phyloP scores from a whole-genome alignment of 2,329 filamentous ascomycete species.

The Helicocarpus griseus region DNA sequence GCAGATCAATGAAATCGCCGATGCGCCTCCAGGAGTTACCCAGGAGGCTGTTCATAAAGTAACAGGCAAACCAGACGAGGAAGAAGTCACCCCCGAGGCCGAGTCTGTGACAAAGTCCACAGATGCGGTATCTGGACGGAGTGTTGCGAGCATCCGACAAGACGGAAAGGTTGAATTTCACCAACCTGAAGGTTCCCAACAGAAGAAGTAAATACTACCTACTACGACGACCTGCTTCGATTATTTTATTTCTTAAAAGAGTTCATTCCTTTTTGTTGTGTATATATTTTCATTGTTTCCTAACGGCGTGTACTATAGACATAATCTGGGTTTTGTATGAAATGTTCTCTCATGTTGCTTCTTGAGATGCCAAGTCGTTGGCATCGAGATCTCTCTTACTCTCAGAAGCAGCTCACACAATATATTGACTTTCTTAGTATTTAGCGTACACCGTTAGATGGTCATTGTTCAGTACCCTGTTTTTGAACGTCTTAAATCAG shows the following conservation, averaged over 20 bases:
- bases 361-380: background rate
- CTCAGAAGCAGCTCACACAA: no score
- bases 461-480: no score
- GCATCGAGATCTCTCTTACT: no score
- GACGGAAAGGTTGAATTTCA: slow-evolving; percentile 7
- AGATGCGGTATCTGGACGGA: background rate
- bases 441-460: no score
- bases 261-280: background rate
- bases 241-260: background rate
- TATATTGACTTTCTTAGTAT: no score
- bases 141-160: background rate
- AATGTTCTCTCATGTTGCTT: background rate
- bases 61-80: slow-evolving; percentile 21
- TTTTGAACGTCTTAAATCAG: no score
- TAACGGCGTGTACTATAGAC: background rate
- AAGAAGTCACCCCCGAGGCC: slow-evolving; percentile 19
- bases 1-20: slow-evolving; percentile 85
- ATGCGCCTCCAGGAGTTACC: slow-evolving; percentile 63
- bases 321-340: background rate
- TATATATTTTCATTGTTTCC: slow-evolving; percentile 1
- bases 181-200: background rate
- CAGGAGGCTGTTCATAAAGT: slow-evolving; percentile 45
- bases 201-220: background rate
- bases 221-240: no score
- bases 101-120: background rate